phyloP scores from a whole-genome alignment of 129 eudicot species.

The Artemisia tridentata region DNA sequence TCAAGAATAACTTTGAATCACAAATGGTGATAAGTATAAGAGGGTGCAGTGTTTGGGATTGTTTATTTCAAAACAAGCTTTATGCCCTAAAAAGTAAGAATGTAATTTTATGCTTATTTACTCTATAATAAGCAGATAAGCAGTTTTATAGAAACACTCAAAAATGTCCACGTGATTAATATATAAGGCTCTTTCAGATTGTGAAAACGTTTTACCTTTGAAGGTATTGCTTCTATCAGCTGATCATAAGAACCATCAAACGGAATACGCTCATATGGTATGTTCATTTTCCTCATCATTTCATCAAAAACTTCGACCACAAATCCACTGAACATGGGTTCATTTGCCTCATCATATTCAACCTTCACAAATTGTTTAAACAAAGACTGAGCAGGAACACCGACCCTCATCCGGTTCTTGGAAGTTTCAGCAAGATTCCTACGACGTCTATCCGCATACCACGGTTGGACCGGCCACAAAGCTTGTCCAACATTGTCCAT shows the following conservation, averaged over 20 bases:
- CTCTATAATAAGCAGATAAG: no score
- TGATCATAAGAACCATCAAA: conserved; percentile 32
- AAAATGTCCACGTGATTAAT: no score
- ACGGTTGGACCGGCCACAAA: conserved; percentile 45
- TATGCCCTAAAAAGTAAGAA: no score
- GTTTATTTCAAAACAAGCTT: no score
- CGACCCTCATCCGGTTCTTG: conserved; percentile 34
- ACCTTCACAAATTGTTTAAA: conserved; percentile 45
- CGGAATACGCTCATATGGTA: conserved; percentile 19
- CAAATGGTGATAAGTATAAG: not conserved
- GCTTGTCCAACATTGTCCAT: conserved; percentile 32
- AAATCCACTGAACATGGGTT: conserved; percentile 29
- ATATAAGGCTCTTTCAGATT: not conserved
- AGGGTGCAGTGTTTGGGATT: no score
- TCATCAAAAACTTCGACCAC: conserved; percentile 44
- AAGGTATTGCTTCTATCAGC: conserved; percentile 30
- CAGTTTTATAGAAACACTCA: no score
- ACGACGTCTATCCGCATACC: conserved; percentile 33
- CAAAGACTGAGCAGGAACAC: conserved; percentile 40
- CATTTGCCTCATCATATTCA: conserved; percentile 2
- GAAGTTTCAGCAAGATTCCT: conserved; percentile 41
- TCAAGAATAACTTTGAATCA: not conserved
- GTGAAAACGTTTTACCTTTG: conserved; percentile 24
- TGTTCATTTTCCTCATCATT: conserved; percentile 23
- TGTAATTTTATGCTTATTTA: no score